These are phyloP conservation scores for Dictyostelium intermedium DNA, from an alignment of 78 protist species.

Conservation along the genomic window DNA sequence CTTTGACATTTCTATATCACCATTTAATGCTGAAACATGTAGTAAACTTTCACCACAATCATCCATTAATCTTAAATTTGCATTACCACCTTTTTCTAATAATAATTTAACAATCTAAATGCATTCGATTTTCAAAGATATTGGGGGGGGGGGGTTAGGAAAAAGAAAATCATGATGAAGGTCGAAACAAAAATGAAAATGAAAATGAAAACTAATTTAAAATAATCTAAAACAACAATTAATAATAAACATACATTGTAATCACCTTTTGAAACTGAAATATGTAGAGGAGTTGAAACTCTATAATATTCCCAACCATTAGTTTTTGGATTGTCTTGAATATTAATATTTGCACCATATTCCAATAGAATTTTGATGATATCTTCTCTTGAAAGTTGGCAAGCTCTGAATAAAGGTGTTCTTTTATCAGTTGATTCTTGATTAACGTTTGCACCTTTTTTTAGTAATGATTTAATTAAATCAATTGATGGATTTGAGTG, in stretches of 20 bases:
- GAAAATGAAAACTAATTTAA: not conserved
- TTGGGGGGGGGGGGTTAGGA: no score
- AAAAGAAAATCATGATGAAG: no score
- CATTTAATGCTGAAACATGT: slow-evolving; percentile 17
- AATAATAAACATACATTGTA: not conserved
- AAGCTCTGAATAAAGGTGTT: slow-evolving; percentile 40
- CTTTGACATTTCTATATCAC: slow-evolving; percentile 21
- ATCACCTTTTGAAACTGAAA: slow-evolving; percentile 30
- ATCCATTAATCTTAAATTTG: slow-evolving; percentile 44
- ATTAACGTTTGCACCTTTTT: slow-evolving; percentile 62
- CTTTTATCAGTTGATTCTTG: slow-evolving; percentile 57
- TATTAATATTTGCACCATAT: slow-evolving; percentile 11
- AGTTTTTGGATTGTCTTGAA: slow-evolving; percentile 76
- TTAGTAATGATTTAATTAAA: slow-evolving; percentile 1
- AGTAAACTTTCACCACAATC: slow-evolving; percentile 56
- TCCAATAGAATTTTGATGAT: not conserved
- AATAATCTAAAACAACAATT: not conserved
- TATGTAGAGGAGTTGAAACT: slow-evolving; percentile 54
- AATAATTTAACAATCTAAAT: slow-evolving; percentile 24
- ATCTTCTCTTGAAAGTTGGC: not conserved
- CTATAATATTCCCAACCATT: slow-evolving; percentile 77
- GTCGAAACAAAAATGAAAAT: no score
- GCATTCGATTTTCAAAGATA: no score
- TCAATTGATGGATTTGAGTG: slow-evolving; percentile 13
- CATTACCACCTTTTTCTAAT: slow-evolving; percentile 29